Base-by-base conservation (phyloP, 2,329 filamentous ascomycete species). In the Trichoderma asperellum region DNA sequence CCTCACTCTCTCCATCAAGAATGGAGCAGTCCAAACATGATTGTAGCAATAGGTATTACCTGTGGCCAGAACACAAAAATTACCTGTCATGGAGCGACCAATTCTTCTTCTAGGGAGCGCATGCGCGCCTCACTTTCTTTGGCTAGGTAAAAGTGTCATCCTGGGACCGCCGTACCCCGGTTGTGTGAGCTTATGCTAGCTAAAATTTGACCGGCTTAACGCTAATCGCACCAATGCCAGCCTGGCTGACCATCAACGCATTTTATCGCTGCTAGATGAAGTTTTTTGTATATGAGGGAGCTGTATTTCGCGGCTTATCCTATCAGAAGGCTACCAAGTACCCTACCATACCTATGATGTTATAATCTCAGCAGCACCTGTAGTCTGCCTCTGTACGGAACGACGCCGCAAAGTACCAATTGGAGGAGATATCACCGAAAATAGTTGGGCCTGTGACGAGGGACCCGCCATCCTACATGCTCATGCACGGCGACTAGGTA, bases 401-500 rank as follows among this genome's bases (percentile, higher is more conserved):
- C 29, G 21, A 29, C 27, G 55, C 29, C 63, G 55, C 43, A 34
- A 56, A 59, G 24, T 29, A n/a, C 12, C 29, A 52, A 37, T 64
- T 63, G 68, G 34, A 63, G 40, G 61, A 69, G 55, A 69, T 34
- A 56, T 63, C 43, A 49, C 56, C 68, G 68, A 66, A 66, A 64
- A 47, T n/a, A 34, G 68, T 24, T 35, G 67, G 60, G 53, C 0
- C 37, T 40, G 60, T 27, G 67, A 64, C 67, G 57, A 55, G 60
- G 60, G 57, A 35, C 37, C 67, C 67, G 60, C 58, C 53, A 47
- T 64, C 52, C 53, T 69, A 57, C 47, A 21, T 63, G 52, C 47
- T 37, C 61, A 69, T 69, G 68, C 55, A 47, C 40, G 7, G 8
- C 16, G 40, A 18, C 18, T 49, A 49, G 8, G 24, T 24, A 24